phyloP scores from a whole-genome alignment of 164 flowering plant species.

The Nymphaea thermarum region DNA sequence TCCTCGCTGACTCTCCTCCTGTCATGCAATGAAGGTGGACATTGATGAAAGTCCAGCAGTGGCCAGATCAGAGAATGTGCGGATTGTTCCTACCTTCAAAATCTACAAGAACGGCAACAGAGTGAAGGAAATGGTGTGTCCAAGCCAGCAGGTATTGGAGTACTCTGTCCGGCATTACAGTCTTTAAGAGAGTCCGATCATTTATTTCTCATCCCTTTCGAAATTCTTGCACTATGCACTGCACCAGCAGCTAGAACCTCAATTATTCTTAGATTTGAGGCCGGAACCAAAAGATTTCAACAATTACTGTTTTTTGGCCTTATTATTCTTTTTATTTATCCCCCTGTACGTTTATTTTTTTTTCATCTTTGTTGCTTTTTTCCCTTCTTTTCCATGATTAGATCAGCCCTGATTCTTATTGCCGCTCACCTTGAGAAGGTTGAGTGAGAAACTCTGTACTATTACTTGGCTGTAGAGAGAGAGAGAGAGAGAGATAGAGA shows the following conservation, averaged over 20 bases:
- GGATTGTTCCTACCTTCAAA: constrained; percentile 72
- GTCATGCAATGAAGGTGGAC: constrained; percentile 46
- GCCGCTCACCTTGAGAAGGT: neutral
- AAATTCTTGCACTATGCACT: too few species aligned
- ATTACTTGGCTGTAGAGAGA: too few species aligned
- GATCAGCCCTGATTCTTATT: neutral
- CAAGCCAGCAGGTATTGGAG: constrained; percentile 61
- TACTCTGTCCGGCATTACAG: constrained; percentile 76
- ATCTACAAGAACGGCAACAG: constrained; percentile 65
- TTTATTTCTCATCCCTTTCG: too few species aligned
- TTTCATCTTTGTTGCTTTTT: neutral
- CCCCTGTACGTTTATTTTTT: neutral
- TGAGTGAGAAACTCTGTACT: neutral
- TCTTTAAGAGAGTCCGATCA: constrained; percentile 18
- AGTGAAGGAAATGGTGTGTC: constrained; percentile 74
- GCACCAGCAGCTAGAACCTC: neutral
- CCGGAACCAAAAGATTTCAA: neutral
- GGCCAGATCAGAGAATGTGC: constrained; percentile 53
- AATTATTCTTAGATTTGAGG: neutral
- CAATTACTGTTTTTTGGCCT: neutral
- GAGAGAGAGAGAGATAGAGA: neutral
- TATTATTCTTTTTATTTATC: neutral
- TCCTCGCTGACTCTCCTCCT: neutral
- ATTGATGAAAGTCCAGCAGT: constrained; percentile 44
- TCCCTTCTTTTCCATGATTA: neutral